Conservation (phyloP, 306 rosid species). For the Delonix regia region DNA sequence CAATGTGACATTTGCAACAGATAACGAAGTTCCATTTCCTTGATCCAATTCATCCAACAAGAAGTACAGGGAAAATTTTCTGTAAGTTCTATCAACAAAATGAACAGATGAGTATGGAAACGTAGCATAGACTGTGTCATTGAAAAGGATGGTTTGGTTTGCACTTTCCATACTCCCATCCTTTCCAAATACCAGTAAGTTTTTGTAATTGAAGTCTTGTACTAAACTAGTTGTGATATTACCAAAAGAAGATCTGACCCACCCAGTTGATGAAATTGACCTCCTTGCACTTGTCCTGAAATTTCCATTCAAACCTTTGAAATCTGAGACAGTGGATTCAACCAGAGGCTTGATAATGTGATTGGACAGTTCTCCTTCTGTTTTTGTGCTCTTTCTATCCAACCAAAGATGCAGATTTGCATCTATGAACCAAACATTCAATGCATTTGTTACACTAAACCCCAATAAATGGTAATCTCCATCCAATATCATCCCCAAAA, state of each 20-base stretch:
- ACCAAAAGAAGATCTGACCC: background rate
- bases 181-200: slow-evolving; percentile 55
- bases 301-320: slow-evolving; percentile 67
- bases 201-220: slow-evolving; percentile 62
- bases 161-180: slow-evolving; percentile 57
- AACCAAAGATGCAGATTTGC: slow-evolving; percentile 69
- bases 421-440: slow-evolving; percentile 1
- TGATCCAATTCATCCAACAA: slow-evolving; percentile 39
- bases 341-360: slow-evolving; percentile 50
- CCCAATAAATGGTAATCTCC: slow-evolving; percentile 52
- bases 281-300: slow-evolving; percentile 9
- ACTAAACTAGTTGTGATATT: background rate
- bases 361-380: slow-evolving; percentile 55
- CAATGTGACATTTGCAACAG: slow-evolving; percentile 54
- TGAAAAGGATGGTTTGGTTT: slow-evolving; percentile 22
- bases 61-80: slow-evolving; percentile 56
- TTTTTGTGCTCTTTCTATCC: slow-evolving; percentile 54
- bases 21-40: slow-evolving; percentile 38
- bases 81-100: slow-evolving; percentile 42
- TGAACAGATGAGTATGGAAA: slow-evolving; percentile 36
- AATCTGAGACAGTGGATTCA: slow-evolving; percentile 47
- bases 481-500: slow-evolving; percentile 48
- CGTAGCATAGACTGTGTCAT: slow-evolving; percentile 39
- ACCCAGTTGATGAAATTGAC: background rate
- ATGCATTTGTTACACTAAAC: background rate